Base-by-base conservation (phyloP, 1,284 basidiomycete genomes). In the Anthracocystis walkeri region DNA sequence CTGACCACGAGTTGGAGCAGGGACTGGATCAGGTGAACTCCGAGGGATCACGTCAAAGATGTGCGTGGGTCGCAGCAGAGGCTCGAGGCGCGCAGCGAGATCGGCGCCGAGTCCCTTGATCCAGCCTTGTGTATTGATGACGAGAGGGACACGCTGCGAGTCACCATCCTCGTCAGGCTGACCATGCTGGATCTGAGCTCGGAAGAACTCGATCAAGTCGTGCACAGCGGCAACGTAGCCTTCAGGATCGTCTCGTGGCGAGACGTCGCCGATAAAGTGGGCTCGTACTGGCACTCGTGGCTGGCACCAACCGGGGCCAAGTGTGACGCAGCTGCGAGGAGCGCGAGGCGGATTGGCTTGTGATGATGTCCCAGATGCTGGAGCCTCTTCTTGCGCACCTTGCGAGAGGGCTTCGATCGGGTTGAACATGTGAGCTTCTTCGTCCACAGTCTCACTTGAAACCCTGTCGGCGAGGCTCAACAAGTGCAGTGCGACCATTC, bases 81-180 rank as follows among this genome's bases (percentile, higher is more conserved):
- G 88, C 81, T 94, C 91, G 50, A 97, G 90, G 69, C 89, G 89
- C 2, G 85, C 84, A 11, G 91, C 89, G 3, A 99, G 86, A 77
- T 97, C 93, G 20, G 91, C 91, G 2, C 96, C 96, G 1, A 97
- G 89, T 2, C 96, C 96, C 85, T 96, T 97, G 16, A 90, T 90
- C 96, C 96, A 99, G 2, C 96, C 96, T 90, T 96, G 95, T 0
- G 93, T 97, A 85, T 99, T 99, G 60, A 98, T 90, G 10, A 98
- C 89, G 6, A 99, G 89, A 0, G 96, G 96, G 4, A 85, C 75
- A 12, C 63, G 49, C 21, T 44, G 40, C 31, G 51, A 31, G 5
- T 21, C 31, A 18, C 48, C 50, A n/a, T 46, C 21, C 38, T 57
- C 53, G 21, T 48, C 41, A 18, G 46, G 27, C 23, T 58, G 51